Conservation (phyloP, 2,329 filamentous ascomycete species). For the Xylaria sp. region DNA sequence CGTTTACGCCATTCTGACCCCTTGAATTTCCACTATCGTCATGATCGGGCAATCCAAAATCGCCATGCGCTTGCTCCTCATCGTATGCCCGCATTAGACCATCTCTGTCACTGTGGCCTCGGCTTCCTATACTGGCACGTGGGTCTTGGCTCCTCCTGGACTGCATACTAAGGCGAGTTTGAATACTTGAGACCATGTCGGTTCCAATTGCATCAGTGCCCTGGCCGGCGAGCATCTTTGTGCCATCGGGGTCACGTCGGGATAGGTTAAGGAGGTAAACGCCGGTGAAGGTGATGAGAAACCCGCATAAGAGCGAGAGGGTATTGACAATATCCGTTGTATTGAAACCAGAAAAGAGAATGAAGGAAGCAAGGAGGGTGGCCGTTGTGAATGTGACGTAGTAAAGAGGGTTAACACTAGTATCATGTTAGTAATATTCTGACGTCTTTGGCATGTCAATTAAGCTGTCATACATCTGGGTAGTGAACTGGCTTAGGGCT, state of each 20-base stretch:
- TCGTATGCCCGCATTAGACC: conserved; percentile 91
- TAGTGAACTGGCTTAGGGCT: conserved; percentile 94
- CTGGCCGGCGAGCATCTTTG: conserved; percentile 70
- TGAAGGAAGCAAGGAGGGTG: conserved; percentile 93
- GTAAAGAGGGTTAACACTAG: conserved; percentile 92
- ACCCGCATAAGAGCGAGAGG: conserved; percentile 90
- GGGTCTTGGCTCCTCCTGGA: conserved; percentile 77
- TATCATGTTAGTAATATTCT: conserved; percentile 45
- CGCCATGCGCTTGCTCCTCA: conserved; percentile 75
- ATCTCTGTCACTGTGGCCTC: conserved; percentile 75
- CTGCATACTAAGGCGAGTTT: conserved; percentile 95
- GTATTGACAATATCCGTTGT: conserved; percentile 92
- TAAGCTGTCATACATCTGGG: conserved; percentile 80
- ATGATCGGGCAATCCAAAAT: conserved; percentile 82
- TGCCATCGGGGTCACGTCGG: conserved; percentile 86
- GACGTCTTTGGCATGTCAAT: not conserved
- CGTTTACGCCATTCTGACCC: conserved; percentile 55
- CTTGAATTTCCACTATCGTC: conserved; percentile 66
- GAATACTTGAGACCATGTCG: conserved; percentile 88
- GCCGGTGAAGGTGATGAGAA: conserved; percentile 93
- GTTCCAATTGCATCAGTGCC: conserved; percentile 85
- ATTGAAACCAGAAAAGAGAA: conserved; percentile 96
- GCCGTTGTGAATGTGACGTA: conserved; percentile 98
- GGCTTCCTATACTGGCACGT: conserved; percentile 71
- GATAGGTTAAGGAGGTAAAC: conserved; percentile 98